These are phyloP conservation scores for Naganishia liquefaciens DNA, from an alignment of 1,284 basidiomycete genomes.

Conservation along the genomic window DNA sequence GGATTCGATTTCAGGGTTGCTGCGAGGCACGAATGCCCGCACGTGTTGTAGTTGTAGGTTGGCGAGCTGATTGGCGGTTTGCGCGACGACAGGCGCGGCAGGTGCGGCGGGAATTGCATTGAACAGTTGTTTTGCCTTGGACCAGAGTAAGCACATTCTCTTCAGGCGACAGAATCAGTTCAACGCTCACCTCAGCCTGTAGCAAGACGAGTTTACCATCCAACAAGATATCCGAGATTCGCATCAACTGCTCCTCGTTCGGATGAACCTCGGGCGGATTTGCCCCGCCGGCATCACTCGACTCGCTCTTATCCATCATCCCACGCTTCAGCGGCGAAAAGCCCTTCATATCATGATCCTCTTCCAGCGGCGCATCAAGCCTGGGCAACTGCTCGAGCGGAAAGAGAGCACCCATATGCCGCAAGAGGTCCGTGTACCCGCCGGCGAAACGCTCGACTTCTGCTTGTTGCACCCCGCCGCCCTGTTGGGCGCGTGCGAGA, in stretches of 20 bases:
- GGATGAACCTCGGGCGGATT: slow-evolving; percentile 67
- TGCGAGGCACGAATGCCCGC: not conserved
- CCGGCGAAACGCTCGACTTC: slow-evolving; percentile 65
- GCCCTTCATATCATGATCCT: slow-evolving; percentile 86
- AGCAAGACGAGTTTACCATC: slow-evolving; percentile 62
- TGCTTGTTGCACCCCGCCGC: slow-evolving; percentile 38
- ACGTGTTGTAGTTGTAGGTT: not conserved
- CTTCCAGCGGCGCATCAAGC: slow-evolving; percentile 72
- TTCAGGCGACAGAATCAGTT: too few relatives aligned
- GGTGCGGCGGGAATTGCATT: too few relatives aligned
- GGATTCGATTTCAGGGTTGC: slow-evolving; percentile 29
- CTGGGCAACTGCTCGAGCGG: slow-evolving; percentile 67
- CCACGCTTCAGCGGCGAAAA: slow-evolving; percentile 76
- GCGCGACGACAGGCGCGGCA: too few relatives aligned
- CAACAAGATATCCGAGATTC: slow-evolving; percentile 78
- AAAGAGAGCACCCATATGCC: slow-evolving; percentile 67
- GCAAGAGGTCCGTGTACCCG: slow-evolving; percentile 68
- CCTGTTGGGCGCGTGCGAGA: slow-evolving; percentile 36
- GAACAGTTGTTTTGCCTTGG: slow-evolving; percentile 20
- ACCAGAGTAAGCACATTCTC: not conserved
- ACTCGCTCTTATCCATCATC: slow-evolving; percentile 46
- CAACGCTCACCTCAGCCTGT: slow-evolving; percentile 12
- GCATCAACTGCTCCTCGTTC: slow-evolving; percentile 92
- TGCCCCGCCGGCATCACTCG: slow-evolving; percentile 11
- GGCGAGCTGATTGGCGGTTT: too few relatives aligned